Percentiles rank a stretch among this genome's conserved stretches.
phyloP scores from a whole-genome alignment of 2,329 filamentous ascomycete species.

The Fusarium chaquense region DNA sequence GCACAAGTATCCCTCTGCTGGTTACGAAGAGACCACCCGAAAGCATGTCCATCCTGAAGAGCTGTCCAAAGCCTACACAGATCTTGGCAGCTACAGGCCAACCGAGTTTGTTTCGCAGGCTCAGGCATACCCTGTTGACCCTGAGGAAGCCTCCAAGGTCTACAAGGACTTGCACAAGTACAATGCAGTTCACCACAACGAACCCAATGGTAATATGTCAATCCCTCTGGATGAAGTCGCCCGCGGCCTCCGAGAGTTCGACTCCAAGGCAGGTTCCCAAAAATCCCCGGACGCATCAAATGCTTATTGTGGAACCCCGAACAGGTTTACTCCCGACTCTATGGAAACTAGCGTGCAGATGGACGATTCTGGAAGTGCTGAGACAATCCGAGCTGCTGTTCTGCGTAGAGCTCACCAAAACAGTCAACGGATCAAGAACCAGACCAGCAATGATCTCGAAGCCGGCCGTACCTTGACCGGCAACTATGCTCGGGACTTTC shows the following conservation, averaged over 20 bases:
- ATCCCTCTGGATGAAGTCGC: constrained; percentile 51
- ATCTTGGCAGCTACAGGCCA: constrained; percentile 57
- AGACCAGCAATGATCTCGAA: constrained; percentile 12
- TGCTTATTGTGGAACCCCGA: constrained; percentile 44
- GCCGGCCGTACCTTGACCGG: constrained; percentile 55
- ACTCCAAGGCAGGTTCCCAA: constrained; percentile 50
- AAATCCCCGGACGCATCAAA: constrained; percentile 40
- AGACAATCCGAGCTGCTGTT: constrained; percentile 50
- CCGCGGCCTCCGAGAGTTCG: constrained; percentile 55
- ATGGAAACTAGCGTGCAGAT: constrained; percentile 34
- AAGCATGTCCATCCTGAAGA: constrained; percentile 55
- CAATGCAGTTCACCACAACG: constrained; percentile 52
- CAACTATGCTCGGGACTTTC: constrained; percentile 64
- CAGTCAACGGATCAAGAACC: constrained; percentile 28
- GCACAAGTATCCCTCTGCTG: constrained; percentile 48
- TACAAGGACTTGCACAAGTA: constrained; percentile 59
- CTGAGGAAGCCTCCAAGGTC: constrained; percentile 53
- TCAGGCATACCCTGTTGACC: constrained; percentile 47
- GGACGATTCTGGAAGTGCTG: constrained; percentile 47
- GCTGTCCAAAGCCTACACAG: constrained; percentile 55
- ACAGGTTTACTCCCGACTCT: constrained; percentile 38
- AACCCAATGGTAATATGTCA: constrained; percentile 50
- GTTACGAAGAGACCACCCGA: constrained; percentile 47
- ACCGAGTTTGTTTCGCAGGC: constrained; percentile 48
- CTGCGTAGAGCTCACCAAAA: constrained; percentile 45